Evolutionary conservation across 352 stramenopile genomes (phyloP).

Genomic region (Phytophthora pluvialis): DNA sequence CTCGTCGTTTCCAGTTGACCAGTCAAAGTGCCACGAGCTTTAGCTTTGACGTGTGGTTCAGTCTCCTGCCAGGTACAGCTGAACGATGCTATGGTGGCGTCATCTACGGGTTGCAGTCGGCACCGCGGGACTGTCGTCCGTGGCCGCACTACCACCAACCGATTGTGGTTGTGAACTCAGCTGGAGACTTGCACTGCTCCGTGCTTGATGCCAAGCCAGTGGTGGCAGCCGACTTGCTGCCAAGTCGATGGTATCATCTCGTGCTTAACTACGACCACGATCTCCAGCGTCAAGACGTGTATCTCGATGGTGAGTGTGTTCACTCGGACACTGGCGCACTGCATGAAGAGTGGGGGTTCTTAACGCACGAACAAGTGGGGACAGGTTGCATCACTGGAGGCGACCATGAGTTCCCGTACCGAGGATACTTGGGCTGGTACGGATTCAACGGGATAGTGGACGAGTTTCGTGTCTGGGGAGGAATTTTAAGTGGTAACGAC

Average conservation of each 20-base stretch:
- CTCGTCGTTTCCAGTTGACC: constrained; percentile 5
- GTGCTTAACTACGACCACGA: constrained; percentile 35
- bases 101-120: constrained; percentile 20
- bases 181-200: constrained; percentile 36
- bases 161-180: constrained; percentile 31
- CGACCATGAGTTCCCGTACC: neutral
- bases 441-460: constrained; percentile 45
- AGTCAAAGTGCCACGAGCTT: constrained; percentile 2
- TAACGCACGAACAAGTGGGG: constrained; percentile 33
- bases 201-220: constrained; percentile 20
- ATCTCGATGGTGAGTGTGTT: constrained; percentile 31
- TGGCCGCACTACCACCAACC: constrained; percentile 33
- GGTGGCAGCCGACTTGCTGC: constrained; percentile 20
- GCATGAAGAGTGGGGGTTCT: constrained; percentile 11
- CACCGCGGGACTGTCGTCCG: neutral
- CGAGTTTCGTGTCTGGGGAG: constrained; percentile 38
- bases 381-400: constrained; percentile 36
- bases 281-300: constrained; percentile 30
- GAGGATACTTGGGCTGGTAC: constrained; percentile 26
- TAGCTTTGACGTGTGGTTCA: too few relatives aligned
- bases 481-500: constrained; percentile 6
- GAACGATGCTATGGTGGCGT: constrained; percentile 8
- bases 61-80: neutral
- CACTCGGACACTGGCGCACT: neutral
- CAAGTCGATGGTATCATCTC: constrained; percentile 45